A percentile compares a stretch with the other conserved stretches of the same genome.
Conservation (phyloP, 306 rosid genomes). For the Morella rubra region DNA sequence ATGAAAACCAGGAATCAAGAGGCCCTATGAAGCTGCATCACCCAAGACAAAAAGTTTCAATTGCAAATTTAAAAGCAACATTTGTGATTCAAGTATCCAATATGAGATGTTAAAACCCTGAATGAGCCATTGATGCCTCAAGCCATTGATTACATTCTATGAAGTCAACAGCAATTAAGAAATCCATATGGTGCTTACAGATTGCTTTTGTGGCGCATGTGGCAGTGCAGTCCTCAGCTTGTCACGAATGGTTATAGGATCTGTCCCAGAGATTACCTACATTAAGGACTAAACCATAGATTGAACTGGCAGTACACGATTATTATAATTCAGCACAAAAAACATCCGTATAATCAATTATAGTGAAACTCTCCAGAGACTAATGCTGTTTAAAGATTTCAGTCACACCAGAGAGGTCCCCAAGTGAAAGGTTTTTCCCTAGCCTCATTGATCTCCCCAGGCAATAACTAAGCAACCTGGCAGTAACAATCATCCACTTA, state of each 20-base stretch:
- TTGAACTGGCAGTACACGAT: not conserved
- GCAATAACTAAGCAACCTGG: not conserved
- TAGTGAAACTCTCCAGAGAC: not conserved
- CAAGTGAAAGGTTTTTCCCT: not conserved
- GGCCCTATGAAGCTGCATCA: not conserved
- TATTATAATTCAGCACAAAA: not conserved
- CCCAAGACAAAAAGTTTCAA: not conserved
- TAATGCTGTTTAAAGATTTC: not conserved
- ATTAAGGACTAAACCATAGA: conserved; percentile 7
- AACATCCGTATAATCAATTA: not conserved
- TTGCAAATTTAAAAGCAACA: not conserved
- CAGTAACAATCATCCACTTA: not conserved
- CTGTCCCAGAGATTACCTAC: conserved; percentile 86
- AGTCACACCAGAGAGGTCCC: not conserved
- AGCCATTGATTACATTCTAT: not conserved
- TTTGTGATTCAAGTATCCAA: not conserved
- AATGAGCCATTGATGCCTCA: not conserved
- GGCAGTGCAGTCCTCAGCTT: conserved; percentile 76
- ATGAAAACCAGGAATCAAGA: not conserved
- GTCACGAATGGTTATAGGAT: conserved; percentile 78
- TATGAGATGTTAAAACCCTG: not conserved
- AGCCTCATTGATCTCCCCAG: not conserved
- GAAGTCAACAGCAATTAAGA: not conserved
- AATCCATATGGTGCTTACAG: conserved; percentile 49
- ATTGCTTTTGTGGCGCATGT: conserved; percentile 88